These are phyloP conservation scores for Cucumis hystrix DNA, from an alignment of 306 rosid genomes.

Conservation along the genomic window DNA sequence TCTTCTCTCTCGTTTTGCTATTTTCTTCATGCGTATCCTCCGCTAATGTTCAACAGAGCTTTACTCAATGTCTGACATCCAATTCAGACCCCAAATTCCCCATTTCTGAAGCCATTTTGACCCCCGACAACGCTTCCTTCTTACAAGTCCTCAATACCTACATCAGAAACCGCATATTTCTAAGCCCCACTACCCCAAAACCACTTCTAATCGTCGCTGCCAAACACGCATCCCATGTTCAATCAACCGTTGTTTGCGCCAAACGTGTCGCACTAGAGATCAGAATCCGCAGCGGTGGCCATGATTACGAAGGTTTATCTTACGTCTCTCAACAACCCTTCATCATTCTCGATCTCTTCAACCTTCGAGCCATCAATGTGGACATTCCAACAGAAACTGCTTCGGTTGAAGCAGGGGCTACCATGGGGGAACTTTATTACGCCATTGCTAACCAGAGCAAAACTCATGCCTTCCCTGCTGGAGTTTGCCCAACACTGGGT, in stretches of 20 bases:
- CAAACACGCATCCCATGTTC: conserved; percentile 11
- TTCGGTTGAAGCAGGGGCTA: conserved; percentile 24
- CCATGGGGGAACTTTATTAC: conserved; percentile 21
- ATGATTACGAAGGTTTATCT: conserved; percentile 25
- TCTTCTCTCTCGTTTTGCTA: neutral
- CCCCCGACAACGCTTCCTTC: conserved; percentile 9
- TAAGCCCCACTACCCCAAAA: conserved; percentile 13
- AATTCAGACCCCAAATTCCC: neutral
- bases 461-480: conserved; percentile 18
- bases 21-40: neutral
- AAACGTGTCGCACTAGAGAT: conserved; percentile 1
- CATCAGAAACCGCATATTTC: conserved; percentile 14
- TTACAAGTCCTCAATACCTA: neutral
- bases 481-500: conserved; percentile 10
- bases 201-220: conserved; percentile 14
- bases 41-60: neutral
- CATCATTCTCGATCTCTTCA: conserved; percentile 20
- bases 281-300: conserved; percentile 29
- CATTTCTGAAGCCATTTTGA: conserved; percentile 9
- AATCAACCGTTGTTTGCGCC: conserved; percentile 11
- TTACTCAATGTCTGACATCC: neutral
- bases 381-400: conserved; percentile 1
- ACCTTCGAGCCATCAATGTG: conserved; percentile 12
- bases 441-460: conserved; percentile 11
- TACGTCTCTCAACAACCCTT: conserved; percentile 14